Evolutionary conservation across 2,329 filamentous ascomycete genomes (phyloP).

Genomic region (Colletotrichum aenigma): DNA sequence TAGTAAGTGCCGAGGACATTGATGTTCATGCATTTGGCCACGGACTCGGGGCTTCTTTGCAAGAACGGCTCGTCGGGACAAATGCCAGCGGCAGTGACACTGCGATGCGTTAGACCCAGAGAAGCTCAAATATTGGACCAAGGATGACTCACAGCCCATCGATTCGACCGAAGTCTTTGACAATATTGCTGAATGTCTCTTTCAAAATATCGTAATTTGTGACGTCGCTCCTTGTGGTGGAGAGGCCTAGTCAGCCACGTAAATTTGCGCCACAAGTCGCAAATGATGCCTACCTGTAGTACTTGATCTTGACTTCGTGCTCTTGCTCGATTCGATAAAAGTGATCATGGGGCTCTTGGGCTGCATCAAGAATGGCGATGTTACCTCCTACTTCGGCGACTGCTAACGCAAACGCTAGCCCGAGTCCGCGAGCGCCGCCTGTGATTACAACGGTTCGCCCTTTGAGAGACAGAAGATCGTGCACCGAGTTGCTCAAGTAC

Average conservation of each 20-base stretch:
- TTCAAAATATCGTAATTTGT: conserved; percentile 21
- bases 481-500: neutral
- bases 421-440: neutral
- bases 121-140: neutral
- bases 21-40: conserved; percentile 28
- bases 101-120: neutral
- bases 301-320: conserved; percentile 14
- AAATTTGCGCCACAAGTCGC: neutral
- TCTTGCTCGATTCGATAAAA: conserved; percentile 19
- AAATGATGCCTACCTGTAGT: conserved; percentile 3
- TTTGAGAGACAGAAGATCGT: neutral
- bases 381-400: neutral
- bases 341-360: conserved; percentile 19
- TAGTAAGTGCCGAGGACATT: conserved; percentile 37
- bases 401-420: neutral
- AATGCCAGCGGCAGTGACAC: conserved; percentile 31
- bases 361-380: conserved; percentile 14
- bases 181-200: conserved; percentile 23
- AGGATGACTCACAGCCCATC: conserved; percentile 21
- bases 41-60: conserved; percentile 25
- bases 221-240: conserved; percentile 17
- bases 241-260: neutral
- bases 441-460: neutral
- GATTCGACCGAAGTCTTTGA: conserved; percentile 23
- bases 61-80: conserved; percentile 31